phyloP scores from a whole-genome alignment of 164 flowering plant genomes.

The Magnolia sinica region DNA sequence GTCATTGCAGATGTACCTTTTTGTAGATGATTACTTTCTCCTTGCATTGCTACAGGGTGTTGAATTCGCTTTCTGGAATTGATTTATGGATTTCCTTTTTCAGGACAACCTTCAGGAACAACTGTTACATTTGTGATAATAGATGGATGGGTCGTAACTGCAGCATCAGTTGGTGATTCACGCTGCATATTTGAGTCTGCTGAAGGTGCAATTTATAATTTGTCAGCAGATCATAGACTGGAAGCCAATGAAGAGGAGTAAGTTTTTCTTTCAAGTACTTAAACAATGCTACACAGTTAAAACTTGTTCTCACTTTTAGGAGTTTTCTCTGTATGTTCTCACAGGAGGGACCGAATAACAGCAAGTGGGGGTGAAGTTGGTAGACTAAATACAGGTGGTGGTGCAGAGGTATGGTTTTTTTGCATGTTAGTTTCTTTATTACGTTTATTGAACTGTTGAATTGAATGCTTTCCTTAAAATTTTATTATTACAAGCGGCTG shows the following conservation, averaged over 20 bases:
- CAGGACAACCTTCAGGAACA: conserved; percentile 93
- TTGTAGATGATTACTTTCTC: not conserved
- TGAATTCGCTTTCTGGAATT: not conserved
- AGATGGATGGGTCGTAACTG: conserved; percentile 93
- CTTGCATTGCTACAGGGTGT: not conserved
- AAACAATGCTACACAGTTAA: too few species aligned
- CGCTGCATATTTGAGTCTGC: conserved; percentile 90
- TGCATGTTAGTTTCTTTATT: not conserved
- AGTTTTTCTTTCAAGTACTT: conserved; percentile 20
- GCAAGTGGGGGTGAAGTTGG: conserved; percentile 99
- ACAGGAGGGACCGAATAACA: conserved; percentile 80
- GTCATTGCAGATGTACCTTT: not conserved
- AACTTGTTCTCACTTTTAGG: not conserved
- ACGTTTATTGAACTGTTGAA: not conserved
- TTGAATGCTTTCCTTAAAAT: not conserved
- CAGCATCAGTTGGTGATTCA: conserved; percentile 98
- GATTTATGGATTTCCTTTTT: conserved; percentile 5
- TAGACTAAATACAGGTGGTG: conserved; percentile 86
- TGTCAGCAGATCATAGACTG: conserved; percentile 95
- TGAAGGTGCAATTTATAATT: conserved; percentile 72
- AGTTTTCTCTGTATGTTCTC: conserved; percentile 10
- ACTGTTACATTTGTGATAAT: conserved; percentile 91
- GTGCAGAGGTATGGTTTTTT: conserved; percentile 67
- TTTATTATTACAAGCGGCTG: not conserved
- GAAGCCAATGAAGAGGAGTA: conserved; percentile 90